A percentile compares a stretch with the other conserved stretches of the same genome.
These are phyloP conservation scores for Sanguinoderma infundibulare DNA, from an alignment of 1,284 basidiomycete genomes.

Conservation along the genomic window DNA sequence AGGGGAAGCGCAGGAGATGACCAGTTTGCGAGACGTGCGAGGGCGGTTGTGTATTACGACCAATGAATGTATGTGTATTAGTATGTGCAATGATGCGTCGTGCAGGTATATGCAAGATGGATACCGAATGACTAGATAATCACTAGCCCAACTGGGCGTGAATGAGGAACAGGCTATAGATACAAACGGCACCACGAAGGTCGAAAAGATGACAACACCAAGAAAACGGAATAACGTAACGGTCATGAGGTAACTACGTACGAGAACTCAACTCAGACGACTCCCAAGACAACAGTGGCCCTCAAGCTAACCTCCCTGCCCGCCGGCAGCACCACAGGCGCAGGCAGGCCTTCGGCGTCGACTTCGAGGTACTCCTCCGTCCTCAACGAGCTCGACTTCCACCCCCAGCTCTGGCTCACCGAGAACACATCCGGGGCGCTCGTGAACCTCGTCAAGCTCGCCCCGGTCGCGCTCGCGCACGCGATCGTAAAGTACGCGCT, in stretches of 20 bases:
- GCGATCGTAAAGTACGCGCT: conserved; percentile 84
- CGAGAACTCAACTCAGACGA: conserved; percentile 66
- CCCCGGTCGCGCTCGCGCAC: conserved; percentile 83
- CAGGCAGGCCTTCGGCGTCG: conserved; percentile 41
- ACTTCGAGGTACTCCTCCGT: conserved; percentile 63
- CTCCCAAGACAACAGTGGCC: conserved; percentile 75
- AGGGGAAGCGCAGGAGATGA: conserved; percentile 59
- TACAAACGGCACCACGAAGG: background rate
- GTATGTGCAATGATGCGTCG: background rate
- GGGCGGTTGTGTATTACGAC: too few relatives aligned
- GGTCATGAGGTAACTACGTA: too few relatives aligned
- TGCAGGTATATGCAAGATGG: background rate
- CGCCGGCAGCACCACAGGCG: conserved; percentile 34
- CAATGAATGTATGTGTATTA: background rate
- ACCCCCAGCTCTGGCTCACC: conserved; percentile 81
- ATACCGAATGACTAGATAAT: background rate
- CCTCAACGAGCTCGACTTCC: conserved; percentile 73
- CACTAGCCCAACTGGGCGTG: too few relatives aligned
- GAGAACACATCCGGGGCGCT: conserved; percentile 88
- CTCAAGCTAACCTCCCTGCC: conserved; percentile 64
- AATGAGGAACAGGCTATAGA: background rate
- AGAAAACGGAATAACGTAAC: too few relatives aligned
- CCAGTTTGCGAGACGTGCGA: background rate
- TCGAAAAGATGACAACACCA: too few relatives aligned
- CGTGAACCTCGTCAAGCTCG: conserved; percentile 82